These are phyloP conservation scores for Colletotrichum gigasporum DNA, from an alignment of 2,329 filamentous ascomycete genomes.

Conservation along the genomic window DNA sequence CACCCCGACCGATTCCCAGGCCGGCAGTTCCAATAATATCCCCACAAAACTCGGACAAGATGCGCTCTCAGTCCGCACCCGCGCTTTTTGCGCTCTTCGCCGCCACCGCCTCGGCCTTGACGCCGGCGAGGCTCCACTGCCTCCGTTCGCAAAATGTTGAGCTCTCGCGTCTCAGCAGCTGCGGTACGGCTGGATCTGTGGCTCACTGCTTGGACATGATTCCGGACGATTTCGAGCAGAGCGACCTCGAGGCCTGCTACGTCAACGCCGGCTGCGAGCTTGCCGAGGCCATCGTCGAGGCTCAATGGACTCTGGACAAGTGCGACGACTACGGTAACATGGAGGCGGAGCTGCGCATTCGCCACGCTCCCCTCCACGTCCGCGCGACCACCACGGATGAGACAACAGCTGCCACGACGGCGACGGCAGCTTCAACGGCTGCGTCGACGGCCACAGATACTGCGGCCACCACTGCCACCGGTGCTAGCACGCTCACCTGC, in stretches of 20 bases:
- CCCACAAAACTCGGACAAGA: constrained; percentile 26
- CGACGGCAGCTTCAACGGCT: neutral
- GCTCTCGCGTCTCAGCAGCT: constrained; percentile 52
- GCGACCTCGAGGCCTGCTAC: constrained; percentile 50
- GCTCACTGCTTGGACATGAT: constrained; percentile 51
- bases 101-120: constrained; percentile 41
- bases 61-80: constrained; percentile 21
- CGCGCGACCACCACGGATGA: constrained; percentile 33
- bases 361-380: constrained; percentile 13
- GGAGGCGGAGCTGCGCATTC: constrained; percentile 31
- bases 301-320: constrained; percentile 39
- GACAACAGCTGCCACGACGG: constrained; percentile 29
- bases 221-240: constrained; percentile 38
- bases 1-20: neutral
- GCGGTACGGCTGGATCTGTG: constrained; percentile 54
- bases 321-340: constrained; percentile 37
- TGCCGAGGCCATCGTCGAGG: constrained; percentile 41
- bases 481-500: constrained; percentile 41
- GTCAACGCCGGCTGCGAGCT: constrained; percentile 45
- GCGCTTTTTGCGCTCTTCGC: constrained; percentile 35
- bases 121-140: constrained; percentile 46
- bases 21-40: constrained; percentile 7
- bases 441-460: neutral
- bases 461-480: constrained; percentile 35
- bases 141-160: constrained; percentile 47